Percentiles rank a stretch among this genome's conserved stretches.
phyloP scores from a whole-genome alignment of 2,329 filamentous ascomycete species.

The Fusarium anthophilum region DNA sequence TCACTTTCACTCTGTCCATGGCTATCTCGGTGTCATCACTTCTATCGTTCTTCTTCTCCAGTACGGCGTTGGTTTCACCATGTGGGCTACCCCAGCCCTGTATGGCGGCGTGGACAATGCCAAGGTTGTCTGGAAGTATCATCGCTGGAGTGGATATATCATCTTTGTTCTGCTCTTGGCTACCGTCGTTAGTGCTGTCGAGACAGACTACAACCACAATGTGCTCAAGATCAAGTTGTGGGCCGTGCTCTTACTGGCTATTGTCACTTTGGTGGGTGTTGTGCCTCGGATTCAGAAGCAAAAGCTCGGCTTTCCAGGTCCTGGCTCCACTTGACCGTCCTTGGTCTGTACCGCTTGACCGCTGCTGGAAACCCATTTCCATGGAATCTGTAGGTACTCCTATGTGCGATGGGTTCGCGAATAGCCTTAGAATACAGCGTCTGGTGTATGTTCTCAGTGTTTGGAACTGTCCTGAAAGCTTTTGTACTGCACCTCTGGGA shows the following conservation, averaged over 20 bases:
- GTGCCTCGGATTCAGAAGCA: constrained; percentile 81
- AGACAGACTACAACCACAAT: constrained; percentile 77
- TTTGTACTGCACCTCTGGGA: neutral
- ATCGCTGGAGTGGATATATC: constrained; percentile 80
- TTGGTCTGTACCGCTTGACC: neutral
- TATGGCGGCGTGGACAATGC: constrained; percentile 84
- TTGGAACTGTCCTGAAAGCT: neutral
- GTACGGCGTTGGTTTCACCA: constrained; percentile 80
- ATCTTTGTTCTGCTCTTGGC: constrained; percentile 75
- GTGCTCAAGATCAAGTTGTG: constrained; percentile 79
- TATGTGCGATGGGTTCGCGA: neutral
- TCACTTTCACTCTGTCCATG: constrained; percentile 85
- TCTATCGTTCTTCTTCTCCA: constrained; percentile 77
- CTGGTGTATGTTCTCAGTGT: neutral
- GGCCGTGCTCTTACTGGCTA: constrained; percentile 73
- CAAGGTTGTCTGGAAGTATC: constrained; percentile 89
- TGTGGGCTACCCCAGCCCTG: constrained; percentile 77
- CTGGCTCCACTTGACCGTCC: constrained; percentile 13
- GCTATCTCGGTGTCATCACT: constrained; percentile 81
- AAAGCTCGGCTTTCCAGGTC: constrained; percentile 71
- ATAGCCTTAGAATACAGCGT: neutral
- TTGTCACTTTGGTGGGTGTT: constrained; percentile 76
- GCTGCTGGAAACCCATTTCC: neutral
- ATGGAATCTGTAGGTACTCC: neutral
- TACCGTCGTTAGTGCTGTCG: constrained; percentile 78